phyloP scores from a whole-genome alignment of 2,329 filamentous ascomycete species.

The Colletotrichum sp. region DNA sequence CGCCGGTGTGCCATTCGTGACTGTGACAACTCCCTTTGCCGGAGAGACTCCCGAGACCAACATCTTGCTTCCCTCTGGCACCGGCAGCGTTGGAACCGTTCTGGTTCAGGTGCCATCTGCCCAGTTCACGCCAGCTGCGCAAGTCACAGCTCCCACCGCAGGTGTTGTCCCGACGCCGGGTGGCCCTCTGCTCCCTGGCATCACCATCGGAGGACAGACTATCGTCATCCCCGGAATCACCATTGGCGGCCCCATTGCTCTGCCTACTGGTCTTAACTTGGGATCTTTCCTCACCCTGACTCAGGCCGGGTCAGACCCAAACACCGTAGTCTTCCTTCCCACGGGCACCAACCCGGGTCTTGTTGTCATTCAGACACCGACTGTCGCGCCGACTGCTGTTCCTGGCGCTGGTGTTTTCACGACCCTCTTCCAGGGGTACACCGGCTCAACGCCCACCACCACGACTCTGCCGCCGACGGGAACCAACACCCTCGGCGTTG shows the following conservation, averaged over 20 bases:
- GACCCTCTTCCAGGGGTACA: slow-evolving; percentile 1
- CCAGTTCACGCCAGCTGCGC: background rate
- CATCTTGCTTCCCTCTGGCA: background rate
- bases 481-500: background rate
- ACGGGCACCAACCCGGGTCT: slow-evolving; percentile 10
- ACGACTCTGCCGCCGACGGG: slow-evolving; percentile 5
- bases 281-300: background rate
- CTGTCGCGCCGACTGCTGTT: background rate
- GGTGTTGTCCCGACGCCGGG: background rate
- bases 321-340: background rate
- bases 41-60: background rate
- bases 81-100: background rate
- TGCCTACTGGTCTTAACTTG: background rate
- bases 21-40: background rate
- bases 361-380: slow-evolving; percentile 15
- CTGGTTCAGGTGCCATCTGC: slow-evolving; percentile 6
- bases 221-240: background rate
- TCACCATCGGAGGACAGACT: background rate
- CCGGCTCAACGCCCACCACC: background rate
- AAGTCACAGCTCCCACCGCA: background rate
- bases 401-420: background rate
- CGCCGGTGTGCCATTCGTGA: background rate
- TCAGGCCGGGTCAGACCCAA: background rate
- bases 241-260: background rate
- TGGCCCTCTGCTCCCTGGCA: background rate